Conservation (phyloP, 768 basidiomycete species). For the Pleurotus eryngii region DNA sequence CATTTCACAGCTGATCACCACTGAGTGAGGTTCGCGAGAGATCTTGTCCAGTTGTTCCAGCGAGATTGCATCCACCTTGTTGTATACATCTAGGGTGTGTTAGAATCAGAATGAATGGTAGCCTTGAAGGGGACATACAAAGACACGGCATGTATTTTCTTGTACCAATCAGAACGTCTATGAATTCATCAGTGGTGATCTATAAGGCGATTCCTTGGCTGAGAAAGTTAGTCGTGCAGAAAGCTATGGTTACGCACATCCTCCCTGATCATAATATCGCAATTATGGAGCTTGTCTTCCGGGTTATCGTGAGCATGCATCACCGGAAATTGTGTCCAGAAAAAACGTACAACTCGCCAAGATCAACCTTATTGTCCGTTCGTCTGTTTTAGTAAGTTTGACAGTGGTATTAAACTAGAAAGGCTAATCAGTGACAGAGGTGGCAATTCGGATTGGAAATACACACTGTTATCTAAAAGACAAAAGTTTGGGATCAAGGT, state of each 20-base stretch:
- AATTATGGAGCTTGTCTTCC: slow-evolving; percentile 85
- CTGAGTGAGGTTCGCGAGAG: slow-evolving; percentile 74
- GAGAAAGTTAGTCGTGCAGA: too few species aligned
- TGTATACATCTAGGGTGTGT: slow-evolving; percentile 72
- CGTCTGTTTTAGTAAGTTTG: slow-evolving; percentile 91
- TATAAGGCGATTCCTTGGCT: slow-evolving; percentile 23
- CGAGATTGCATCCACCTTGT: slow-evolving; percentile 91
- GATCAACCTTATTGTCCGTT: slow-evolving; percentile 91
- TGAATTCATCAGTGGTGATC: slow-evolving; percentile 96
- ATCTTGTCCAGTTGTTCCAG: slow-evolving; percentile 81
- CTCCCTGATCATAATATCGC: slow-evolving; percentile 98
- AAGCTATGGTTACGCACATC: slow-evolving; percentile 54
- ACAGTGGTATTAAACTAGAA: slow-evolving; percentile 82
- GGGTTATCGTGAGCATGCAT: not conserved
- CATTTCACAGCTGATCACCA: slow-evolving; percentile 98
- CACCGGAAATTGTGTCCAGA: not conserved
- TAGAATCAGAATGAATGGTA: not conserved
- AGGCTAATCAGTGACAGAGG: not conserved
- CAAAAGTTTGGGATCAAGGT: too few species aligned
- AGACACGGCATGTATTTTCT: slow-evolving; percentile 95
- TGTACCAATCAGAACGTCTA: slow-evolving; percentile 94
- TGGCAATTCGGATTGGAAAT: not conserved
- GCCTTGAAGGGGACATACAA: slow-evolving; percentile 47
- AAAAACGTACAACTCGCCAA: slow-evolving; percentile 72
- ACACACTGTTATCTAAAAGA: too few species aligned